Evolutionary conservation across 2,329 filamentous ascomycete species (phyloP).

Genomic region (Calcarisporium arbuscula): DNA sequence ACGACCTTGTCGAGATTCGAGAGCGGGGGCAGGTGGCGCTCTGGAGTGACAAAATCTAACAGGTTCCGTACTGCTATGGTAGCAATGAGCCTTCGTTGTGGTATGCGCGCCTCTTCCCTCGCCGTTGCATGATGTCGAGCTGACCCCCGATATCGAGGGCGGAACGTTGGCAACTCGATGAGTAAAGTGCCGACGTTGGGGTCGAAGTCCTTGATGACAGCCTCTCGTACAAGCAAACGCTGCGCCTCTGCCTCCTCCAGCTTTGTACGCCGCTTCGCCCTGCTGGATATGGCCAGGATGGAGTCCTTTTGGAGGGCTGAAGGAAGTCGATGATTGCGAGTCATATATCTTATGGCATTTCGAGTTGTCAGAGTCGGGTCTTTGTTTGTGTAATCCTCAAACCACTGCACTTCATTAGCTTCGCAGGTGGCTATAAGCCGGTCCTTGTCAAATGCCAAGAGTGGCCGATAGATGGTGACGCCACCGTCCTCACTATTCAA

Average conservation of each 20-base stretch:
- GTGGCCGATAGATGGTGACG: slow-evolving; percentile 59
- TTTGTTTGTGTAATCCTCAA: slow-evolving; percentile 78
- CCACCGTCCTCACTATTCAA: slow-evolving; percentile 56
- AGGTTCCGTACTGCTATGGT: slow-evolving; percentile 41
- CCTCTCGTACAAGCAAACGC: slow-evolving; percentile 42
- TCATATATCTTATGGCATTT: slow-evolving; percentile 72
- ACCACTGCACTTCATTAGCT: slow-evolving; percentile 63
- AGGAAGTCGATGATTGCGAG: slow-evolving; percentile 55
- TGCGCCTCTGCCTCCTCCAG: slow-evolving; percentile 47
- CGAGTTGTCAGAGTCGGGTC: slow-evolving; percentile 70
- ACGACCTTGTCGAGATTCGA: slow-evolving; percentile 39
- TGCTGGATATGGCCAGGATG: slow-evolving; percentile 54
- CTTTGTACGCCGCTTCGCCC: slow-evolving; percentile 37
- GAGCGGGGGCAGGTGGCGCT: slow-evolving; percentile 35
- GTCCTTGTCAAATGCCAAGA: slow-evolving; percentile 65
- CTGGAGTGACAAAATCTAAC: slow-evolving; percentile 44
- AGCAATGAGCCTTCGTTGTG: slow-evolving; percentile 37
- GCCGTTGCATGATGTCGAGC: slow-evolving; percentile 17
- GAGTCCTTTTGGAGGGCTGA: slow-evolving; percentile 59
- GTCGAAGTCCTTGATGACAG: slow-evolving; percentile 40
- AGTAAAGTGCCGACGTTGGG: slow-evolving; percentile 41
- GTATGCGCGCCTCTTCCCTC: slow-evolving; percentile 18
- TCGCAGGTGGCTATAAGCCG: slow-evolving; percentile 70
- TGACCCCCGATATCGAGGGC: slow-evolving; percentile 5
- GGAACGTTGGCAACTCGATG: slow-evolving; percentile 36